Evolutionary conservation across 495 filamentous ascomycete genomes (phyloP), one percentile per base, ranked within the genome.

Genomic region (Penicillium goetzii): DNA sequence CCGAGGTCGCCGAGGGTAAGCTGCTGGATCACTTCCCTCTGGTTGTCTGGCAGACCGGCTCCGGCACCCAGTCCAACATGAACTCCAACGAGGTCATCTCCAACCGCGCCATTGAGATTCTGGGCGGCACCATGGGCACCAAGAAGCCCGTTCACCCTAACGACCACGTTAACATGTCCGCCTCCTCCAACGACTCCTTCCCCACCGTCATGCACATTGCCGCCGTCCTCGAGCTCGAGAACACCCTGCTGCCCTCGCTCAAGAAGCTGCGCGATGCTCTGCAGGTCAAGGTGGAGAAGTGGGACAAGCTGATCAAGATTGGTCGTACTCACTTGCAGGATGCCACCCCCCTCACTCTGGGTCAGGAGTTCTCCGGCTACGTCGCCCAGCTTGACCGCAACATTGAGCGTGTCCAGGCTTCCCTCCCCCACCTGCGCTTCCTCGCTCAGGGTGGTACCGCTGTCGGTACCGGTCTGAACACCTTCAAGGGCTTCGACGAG

Each of bases 1-100:
- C 88, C 58, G 95, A 99, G 80, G 96, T 99, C 41, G 93, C 93
- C 49, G 89, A 90, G 66, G 88, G 94, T 70, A 97, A 97, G 85
- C 89, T 98, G 65, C 77, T 96, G 73, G 93, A 97, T 78, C 95
- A 99, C 86, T 99, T 99, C 82, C 95, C 93, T 59, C 90, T 99
- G 54, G 95, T 98, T 57, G 94, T 99, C 72, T 99, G 95, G 95
- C 95, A 99, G 80, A 99, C 95, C 40, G 95, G 95, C 60, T 98
- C 96, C 19, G 95, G 95, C 70, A 99, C 95, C 28, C 95, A 99
- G 82, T 97, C 93, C 74, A 99, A 99, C 87, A 99, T 99, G 95
- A 99, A 99, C 84, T 93, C 95, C 75, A 99, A 99, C 80, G 95
- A 99, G 81, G 95, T 99, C 76, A 99, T 99, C 80, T 97, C 94